phyloP scores from a whole-genome alignment of 2,329 filamentous ascomycete species.

The Colletotrichum tropicicola region DNA sequence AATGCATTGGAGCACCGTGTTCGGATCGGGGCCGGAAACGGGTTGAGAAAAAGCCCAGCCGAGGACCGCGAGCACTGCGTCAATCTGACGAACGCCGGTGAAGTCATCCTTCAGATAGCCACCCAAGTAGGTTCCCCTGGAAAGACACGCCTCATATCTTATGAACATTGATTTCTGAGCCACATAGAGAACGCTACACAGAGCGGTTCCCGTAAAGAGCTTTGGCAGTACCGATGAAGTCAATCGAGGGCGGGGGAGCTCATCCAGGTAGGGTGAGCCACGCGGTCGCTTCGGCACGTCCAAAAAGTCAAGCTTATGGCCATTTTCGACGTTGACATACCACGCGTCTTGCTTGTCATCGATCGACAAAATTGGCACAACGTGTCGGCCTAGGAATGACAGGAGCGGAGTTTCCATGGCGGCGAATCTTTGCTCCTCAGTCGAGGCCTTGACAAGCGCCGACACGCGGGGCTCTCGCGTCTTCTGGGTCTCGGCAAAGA shows the following conservation, averaged over 20 bases:
- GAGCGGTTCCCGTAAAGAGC: neutral
- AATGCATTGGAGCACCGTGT: neutral
- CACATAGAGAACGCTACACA: neutral
- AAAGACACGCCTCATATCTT: neutral
- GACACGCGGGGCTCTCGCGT: conserved; percentile 28
- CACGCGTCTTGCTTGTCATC: neutral
- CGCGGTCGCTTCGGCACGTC: conserved; percentile 26
- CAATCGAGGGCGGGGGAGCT: conserved; percentile 18
- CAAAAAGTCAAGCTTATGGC: conserved; percentile 8
- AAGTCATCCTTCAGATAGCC: neutral
- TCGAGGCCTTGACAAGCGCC: conserved; percentile 23
- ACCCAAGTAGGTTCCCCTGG: neutral
- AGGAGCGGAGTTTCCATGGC: conserved; percentile 31
- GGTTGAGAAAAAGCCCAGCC: neutral
- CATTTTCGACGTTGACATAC: neutral
- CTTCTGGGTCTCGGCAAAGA: conserved; percentile 32
- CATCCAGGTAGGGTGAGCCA: conserved; percentile 28
- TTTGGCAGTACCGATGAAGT: neutral
- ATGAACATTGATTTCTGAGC: neutral
- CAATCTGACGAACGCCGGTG: neutral
- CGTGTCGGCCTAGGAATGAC: neutral
- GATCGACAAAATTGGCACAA: neutral
- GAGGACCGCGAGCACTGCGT: neutral
- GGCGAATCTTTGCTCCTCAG: conserved; percentile 31
- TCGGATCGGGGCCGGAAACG: neutral